Conservation (phyloP, 495 filamentous ascomycete species). For the Talaromyces nanjingensis region DNA sequence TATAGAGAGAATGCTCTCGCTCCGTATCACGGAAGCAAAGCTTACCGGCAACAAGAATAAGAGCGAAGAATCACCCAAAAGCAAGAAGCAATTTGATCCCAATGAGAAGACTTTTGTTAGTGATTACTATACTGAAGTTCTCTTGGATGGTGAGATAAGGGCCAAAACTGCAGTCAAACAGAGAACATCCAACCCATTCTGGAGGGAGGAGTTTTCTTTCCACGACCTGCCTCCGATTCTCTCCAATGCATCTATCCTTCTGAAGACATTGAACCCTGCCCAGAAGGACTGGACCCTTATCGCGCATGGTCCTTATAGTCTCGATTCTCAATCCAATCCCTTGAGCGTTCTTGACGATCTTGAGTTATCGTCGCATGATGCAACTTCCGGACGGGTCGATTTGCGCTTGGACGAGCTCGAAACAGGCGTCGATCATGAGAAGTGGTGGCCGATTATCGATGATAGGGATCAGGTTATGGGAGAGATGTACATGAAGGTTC, state of each 20-base stretch:
- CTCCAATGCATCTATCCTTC: slow-evolving; percentile 69
- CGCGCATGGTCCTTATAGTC: slow-evolving; percentile 37
- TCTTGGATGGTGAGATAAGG: slow-evolving; percentile 82
- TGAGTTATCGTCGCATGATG: slow-evolving; percentile 48
- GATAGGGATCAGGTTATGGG: slow-evolving; percentile 67
- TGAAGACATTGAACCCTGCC: slow-evolving; percentile 59
- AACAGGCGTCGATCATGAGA: slow-evolving; percentile 70
- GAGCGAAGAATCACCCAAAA: slow-evolving; percentile 23
- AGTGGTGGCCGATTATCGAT: slow-evolving; percentile 82
- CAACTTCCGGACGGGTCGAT: slow-evolving; percentile 68
- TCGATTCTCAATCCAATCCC: slow-evolving; percentile 37
- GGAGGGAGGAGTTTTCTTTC: slow-evolving; percentile 90
- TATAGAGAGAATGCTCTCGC: slow-evolving; percentile 52
- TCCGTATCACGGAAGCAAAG: slow-evolving; percentile 57
- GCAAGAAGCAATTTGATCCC: slow-evolving; percentile 33
- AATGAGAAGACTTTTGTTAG: slow-evolving; percentile 23
- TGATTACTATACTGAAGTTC: slow-evolving; percentile 82
- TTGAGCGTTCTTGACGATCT: slow-evolving; percentile 41
- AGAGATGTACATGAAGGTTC: slow-evolving; percentile 78
- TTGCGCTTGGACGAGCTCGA: slow-evolving; percentile 80
- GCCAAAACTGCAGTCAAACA: slow-evolving; percentile 77
- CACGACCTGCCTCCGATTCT: slow-evolving; percentile 73
- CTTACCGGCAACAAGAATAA: slow-evolving; percentile 25
- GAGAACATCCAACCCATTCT: slow-evolving; percentile 81
- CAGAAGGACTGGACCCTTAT: slow-evolving; percentile 49